Percentiles rank a stretch among this genome's conserved stretches.
Conservation (phyloP, 2,329 filamentous ascomycete genomes). For the Phoma sp. region DNA sequence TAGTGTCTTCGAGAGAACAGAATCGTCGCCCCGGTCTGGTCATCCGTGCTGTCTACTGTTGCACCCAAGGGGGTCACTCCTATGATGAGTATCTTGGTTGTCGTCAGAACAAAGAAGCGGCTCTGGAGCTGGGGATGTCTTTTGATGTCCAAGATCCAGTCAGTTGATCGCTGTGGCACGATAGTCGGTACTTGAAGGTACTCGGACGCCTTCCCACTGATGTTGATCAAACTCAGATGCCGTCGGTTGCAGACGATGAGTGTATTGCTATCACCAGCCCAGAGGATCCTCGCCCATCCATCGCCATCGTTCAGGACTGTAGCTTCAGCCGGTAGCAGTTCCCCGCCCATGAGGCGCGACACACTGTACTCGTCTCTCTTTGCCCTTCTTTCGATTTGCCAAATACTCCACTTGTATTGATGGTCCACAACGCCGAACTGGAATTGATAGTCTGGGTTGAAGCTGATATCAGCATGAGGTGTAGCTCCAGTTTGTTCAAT, state of each 20-base stretch:
- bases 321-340: slow-evolving; percentile 11
- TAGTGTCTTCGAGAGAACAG: slow-evolving; percentile 62
- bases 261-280: slow-evolving; percentile 56
- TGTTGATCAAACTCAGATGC: slow-evolving; percentile 43
- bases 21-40: slow-evolving; percentile 43
- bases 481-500: slow-evolving; percentile 60
- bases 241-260: slow-evolving; percentile 61
- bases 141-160: slow-evolving; percentile 66
- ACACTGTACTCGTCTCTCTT: slow-evolving; percentile 41
- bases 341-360: slow-evolving; percentile 41
- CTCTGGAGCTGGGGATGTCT: slow-evolving; percentile 55
- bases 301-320: slow-evolving; percentile 36
- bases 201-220: slow-evolving; percentile 31
- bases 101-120: slow-evolving; percentile 67
- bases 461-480: slow-evolving; percentile 67
- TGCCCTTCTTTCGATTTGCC: slow-evolving; percentile 58
- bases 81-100: slow-evolving; percentile 58
- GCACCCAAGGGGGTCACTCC: slow-evolving; percentile 47
- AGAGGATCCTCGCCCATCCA: slow-evolving; percentile 59
- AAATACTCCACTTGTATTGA: slow-evolving; percentile 70
- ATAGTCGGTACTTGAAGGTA: slow-evolving; percentile 34
- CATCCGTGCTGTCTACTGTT: slow-evolving; percentile 19
- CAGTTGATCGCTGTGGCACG: slow-evolving; percentile 30
- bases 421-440: slow-evolving; percentile 72
- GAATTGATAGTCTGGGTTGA: slow-evolving; percentile 66